These are phyloP conservation scores for Calonectria honghensis DNA, from an alignment of 2,329 filamentous ascomycete species.

Conservation along the genomic window DNA sequence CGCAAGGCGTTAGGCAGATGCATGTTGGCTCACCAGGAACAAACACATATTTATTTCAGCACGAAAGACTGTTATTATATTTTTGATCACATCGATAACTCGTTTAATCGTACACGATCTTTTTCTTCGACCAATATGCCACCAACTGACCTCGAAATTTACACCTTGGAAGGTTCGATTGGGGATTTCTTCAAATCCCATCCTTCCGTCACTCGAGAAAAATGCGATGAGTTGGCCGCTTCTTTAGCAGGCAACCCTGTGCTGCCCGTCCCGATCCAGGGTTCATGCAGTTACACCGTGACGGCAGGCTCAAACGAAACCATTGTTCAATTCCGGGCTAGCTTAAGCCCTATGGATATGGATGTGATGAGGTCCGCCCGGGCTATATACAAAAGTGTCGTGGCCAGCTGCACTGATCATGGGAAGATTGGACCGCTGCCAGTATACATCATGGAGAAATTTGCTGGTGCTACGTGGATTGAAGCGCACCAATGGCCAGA, in stretches of 20 bases:
- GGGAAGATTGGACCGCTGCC: neutral
- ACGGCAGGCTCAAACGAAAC: neutral
- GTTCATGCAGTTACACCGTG: conserved; percentile 19
- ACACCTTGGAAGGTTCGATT: neutral
- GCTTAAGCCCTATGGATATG: neutral
- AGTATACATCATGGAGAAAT: conserved; percentile 17
- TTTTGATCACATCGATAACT: neutral
- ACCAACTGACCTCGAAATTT: neutral
- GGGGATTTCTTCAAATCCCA: neutral
- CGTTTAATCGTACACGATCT: neutral
- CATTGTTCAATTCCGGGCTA: conserved; percentile 8
- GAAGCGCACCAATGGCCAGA: neutral
- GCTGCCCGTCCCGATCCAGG: conserved; percentile 4
- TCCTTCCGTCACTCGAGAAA: neutral
- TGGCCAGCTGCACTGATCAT: neutral
- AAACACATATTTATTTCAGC: neutral
- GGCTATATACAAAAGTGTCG: neutral
- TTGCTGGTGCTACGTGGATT: neutral
- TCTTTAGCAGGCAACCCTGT: neutral
- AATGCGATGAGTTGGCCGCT: neutral
- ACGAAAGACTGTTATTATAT: neutral
- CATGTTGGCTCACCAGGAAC: neutral
- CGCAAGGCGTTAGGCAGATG: conserved; percentile 4
- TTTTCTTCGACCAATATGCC: neutral
- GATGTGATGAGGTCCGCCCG: neutral